Conservation (phyloP, 169 alveolate species). For the Theileria sp. region DNA sequence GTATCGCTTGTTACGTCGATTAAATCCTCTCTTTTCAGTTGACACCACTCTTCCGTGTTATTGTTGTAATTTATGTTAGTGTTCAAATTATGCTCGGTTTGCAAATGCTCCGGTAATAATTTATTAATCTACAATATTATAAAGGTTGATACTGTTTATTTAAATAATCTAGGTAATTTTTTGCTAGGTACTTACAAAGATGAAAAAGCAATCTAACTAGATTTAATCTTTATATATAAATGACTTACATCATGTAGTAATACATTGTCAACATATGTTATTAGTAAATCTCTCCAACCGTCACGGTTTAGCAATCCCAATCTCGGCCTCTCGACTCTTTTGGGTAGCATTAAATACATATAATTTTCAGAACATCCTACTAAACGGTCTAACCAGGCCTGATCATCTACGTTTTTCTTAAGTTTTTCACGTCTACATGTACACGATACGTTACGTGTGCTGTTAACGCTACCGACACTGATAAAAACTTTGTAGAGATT, state of each 20-base stretch:
- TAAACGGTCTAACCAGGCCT: conserved; percentile 67
- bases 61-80: conserved; percentile 55
- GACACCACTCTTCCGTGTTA: conserved; percentile 67
- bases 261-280: conserved; percentile 57
- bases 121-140: background rate
- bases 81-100: conserved; percentile 4
- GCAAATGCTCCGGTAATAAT: background rate
- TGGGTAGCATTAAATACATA: conserved; percentile 80
- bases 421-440: conserved; percentile 58
- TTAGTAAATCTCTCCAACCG: conserved; percentile 79
- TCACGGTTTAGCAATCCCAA: conserved; percentile 70
- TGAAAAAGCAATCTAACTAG: background rate
- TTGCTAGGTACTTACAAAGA: background rate
- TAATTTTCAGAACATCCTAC: conserved; percentile 76
- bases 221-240: too few species aligned
- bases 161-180: background rate
- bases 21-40: conserved; percentile 54
- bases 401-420: conserved; percentile 57
- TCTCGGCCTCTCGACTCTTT: conserved; percentile 65
- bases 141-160: background rate
- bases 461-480: conserved; percentile 45
- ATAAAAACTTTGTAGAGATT: conserved; percentile 20
- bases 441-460: conserved; percentile 62
- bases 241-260: conserved; percentile 67
- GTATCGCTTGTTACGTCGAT: conserved; percentile 69